Conservation (phyloP, 2,329 filamentous ascomycete genomes). For the Claviceps arundinis region DNA sequence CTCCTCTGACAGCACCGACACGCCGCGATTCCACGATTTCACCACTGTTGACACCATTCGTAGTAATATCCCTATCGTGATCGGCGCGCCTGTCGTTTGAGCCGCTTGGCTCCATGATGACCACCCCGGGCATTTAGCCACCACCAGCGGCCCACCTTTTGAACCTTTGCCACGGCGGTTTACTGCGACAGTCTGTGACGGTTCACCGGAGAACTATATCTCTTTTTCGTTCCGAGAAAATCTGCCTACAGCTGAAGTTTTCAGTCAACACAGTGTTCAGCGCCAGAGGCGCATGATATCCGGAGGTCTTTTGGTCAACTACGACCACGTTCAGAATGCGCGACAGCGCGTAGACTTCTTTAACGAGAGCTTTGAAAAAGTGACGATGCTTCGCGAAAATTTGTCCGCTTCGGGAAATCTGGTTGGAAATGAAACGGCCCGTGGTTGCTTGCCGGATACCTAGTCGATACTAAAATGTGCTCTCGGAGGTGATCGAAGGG, state of each 20-base stretch:
- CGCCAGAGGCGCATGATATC: conserved; percentile 5
- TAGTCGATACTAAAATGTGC: not conserved
- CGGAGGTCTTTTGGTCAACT: not conserved
- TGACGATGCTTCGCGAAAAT: not conserved
- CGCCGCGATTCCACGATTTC: conserved; percentile 11
- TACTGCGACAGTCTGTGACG: not conserved
- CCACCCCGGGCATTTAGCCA: conserved; percentile 35
- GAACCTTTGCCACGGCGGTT: not conserved
- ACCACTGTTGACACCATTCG: conserved; percentile 31
- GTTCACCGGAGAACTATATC: not conserved
- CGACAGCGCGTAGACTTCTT: not conserved
- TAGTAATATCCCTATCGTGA: conserved; percentile 36
- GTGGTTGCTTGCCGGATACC: not conserved
- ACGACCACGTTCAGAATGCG: not conserved
- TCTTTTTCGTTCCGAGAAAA: not conserved
- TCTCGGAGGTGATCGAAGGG: conserved; percentile 1
- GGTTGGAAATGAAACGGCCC: not conserved
- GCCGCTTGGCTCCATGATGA: conserved; percentile 43
- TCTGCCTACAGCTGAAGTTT: not conserved
- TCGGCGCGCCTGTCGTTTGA: conserved; percentile 40
- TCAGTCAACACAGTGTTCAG: conserved; percentile 2
- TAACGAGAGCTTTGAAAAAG: not conserved
- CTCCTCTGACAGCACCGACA: conserved; percentile 20
- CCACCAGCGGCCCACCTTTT: conserved; percentile 4
- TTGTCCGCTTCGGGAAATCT: not conserved